phyloP scores from a whole-genome alignment of 805 yeast genomes.

The Candida bentonensis region DNA sequence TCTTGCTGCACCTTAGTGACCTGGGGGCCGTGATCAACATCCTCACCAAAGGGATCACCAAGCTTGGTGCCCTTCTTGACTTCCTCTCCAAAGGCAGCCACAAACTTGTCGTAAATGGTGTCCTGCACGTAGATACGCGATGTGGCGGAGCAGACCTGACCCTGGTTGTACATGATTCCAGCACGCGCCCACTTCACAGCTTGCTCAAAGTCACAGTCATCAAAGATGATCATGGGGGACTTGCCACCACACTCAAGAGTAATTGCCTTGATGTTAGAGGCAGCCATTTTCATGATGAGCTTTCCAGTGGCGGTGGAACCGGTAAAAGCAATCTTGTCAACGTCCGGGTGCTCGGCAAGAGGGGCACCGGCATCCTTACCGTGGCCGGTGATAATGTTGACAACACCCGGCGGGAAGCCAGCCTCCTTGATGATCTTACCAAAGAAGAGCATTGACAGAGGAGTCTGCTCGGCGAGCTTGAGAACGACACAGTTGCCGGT shows the following conservation, averaged over 20 bases:
- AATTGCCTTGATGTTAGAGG: constrained; percentile 63
- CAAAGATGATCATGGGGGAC: constrained; percentile 78
- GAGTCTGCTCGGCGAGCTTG: constrained; percentile 67
- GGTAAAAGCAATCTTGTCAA: constrained; percentile 84
- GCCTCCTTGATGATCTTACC: constrained; percentile 46
- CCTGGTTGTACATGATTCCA: constrained; percentile 85
- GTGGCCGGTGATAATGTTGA: constrained; percentile 55
- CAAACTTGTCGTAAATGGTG: constrained; percentile 59
- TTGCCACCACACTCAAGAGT: constrained; percentile 94
- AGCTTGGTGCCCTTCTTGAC: constrained; percentile 41
- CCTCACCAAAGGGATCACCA: constrained; percentile 71
- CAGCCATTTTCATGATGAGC: constrained; percentile 61
- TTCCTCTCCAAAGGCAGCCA: constrained; percentile 39
- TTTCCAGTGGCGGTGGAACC: constrained; percentile 89
- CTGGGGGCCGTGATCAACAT: constrained; percentile 79
- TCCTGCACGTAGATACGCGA: constrained; percentile 84
- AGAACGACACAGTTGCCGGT: constrained; percentile 63
- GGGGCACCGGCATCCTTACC: constrained; percentile 56
- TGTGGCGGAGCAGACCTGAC: constrained; percentile 93
- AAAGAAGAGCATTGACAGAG: constrained; percentile 49
- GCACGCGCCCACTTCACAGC: constrained; percentile 61
- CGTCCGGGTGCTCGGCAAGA: constrained; percentile 45
- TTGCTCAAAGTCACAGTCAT: constrained; percentile 67
- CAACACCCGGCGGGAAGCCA: constrained; percentile 66
- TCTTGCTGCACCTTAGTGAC: constrained; percentile 64